Percentiles rank a stretch among this genome's conserved stretches.
Conservation (phyloP, 1,139 yeast species). For the Saccharomycopsis hybrid region DNA sequence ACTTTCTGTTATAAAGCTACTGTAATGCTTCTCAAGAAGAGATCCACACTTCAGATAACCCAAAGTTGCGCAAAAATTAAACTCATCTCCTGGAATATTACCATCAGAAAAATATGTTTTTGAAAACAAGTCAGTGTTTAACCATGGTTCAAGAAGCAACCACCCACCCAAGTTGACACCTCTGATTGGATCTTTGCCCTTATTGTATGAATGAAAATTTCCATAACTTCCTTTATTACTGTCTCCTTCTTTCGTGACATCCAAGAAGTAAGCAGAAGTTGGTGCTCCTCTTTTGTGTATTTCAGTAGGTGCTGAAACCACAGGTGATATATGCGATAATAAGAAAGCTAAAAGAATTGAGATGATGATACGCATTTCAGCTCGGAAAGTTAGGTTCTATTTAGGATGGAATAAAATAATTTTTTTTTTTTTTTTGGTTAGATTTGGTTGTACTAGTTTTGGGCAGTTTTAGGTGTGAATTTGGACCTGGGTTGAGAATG, state of each 20-base stretch:
- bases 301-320: neutral
- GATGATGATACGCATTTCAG: no score
- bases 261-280: neutral
- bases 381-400: no score
- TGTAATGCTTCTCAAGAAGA: conserved; percentile 64
- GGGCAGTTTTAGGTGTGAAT: no score
- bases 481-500: no score
- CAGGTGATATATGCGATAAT: no score
- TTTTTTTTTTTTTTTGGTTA: no score
- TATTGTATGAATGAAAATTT: neutral
- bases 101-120: conserved; percentile 26
- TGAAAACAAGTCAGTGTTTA: conserved; percentile 39
- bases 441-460: no score
- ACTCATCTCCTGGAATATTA: conserved; percentile 42
- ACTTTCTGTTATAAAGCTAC: conserved; percentile 63
- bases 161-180: conserved; percentile 93
- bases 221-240: neutral
- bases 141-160: conserved; percentile 71
- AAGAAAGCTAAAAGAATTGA: no score
- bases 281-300: neutral
- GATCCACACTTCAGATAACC: conserved; percentile 43
- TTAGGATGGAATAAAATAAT: no score
- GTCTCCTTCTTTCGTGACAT: neutral
- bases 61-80: conserved; percentile 33
- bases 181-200: conserved; percentile 31